A percentile compares a stretch with the other conserved stretches of the same genome.
These are phyloP conservation scores for Globisporangium radiosum DNA, from an alignment of 352 stramenopile genomes.

Conservation along the genomic window DNA sequence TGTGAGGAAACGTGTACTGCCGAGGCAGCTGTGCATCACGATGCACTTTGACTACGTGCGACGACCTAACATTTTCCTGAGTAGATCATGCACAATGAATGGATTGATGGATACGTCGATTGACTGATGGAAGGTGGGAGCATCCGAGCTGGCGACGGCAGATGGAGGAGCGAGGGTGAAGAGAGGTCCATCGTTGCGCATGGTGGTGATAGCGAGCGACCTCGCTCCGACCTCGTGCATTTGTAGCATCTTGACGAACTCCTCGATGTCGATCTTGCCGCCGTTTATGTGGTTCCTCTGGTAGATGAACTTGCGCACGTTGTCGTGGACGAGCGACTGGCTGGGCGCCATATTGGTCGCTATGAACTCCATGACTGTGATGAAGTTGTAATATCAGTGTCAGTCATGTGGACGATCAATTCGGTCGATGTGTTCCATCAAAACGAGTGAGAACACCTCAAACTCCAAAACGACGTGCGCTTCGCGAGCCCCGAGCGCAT, in stretches of 20 bases:
- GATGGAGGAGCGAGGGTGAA: no score
- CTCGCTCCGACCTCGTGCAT: slow-evolving; percentile 45
- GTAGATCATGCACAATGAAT: no score
- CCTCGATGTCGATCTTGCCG: slow-evolving; percentile 67
- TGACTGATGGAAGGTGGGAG: no score
- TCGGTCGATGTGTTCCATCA: slow-evolving; percentile 15
- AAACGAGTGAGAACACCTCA: no score
- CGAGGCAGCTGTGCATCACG: no score
- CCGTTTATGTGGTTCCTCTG: slow-evolving; percentile 72
- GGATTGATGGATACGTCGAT: not conserved
- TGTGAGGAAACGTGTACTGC: no score
- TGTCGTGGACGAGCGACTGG: slow-evolving; percentile 63
- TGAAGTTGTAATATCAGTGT: slow-evolving; percentile 48
- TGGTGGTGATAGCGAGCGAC: not conserved
- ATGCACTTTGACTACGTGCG: no score
- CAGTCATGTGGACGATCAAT: slow-evolving; percentile 72
- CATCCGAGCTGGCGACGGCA: no score
- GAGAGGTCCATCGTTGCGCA: not conserved
- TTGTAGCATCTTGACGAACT: slow-evolving; percentile 67
- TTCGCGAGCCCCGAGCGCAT: no score
- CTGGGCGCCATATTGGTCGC: slow-evolving; percentile 63
- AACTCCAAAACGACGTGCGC: no score
- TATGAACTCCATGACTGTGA: slow-evolving; percentile 73
- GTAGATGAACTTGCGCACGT: slow-evolving; percentile 67
- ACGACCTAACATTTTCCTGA: no score